A percentile compares a stretch with the other conserved stretches of the same genome.
phyloP scores from a whole-genome alignment of 2,329 filamentous ascomycete species.

The Colletotrichum camelliae region DNA sequence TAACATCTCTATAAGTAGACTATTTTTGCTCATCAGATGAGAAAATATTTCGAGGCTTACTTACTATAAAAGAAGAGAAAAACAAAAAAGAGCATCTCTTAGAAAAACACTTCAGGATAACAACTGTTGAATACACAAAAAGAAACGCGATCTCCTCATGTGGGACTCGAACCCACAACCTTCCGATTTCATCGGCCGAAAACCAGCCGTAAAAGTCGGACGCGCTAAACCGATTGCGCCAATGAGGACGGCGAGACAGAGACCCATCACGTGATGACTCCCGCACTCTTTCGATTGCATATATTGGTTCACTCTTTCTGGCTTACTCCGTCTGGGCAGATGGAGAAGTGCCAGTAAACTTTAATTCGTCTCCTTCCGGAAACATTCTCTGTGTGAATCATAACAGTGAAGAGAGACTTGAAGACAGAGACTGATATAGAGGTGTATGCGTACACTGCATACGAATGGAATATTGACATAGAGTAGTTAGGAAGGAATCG shows the following conservation, averaged over 20 bases:
- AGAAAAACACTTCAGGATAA: too few relatives aligned
- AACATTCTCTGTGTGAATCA: background rate
- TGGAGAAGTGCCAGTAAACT: background rate
- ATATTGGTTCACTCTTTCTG: background rate
- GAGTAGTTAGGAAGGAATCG: too few relatives aligned
- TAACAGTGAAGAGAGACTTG: background rate
- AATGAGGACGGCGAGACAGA: background rate
- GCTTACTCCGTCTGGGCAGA: background rate
- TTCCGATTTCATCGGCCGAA: background rate
- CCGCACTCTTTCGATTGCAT: accelerated
- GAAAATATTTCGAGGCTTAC: background rate
- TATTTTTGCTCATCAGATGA: background rate
- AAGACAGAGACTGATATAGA: background rate
- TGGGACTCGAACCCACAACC: slow-evolving; percentile 18
- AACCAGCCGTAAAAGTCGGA: slow-evolving; percentile 3
- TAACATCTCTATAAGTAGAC: background rate
- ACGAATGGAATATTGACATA: too few relatives aligned
- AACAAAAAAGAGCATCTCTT: background rate
- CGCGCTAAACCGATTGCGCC: slow-evolving; percentile 16
- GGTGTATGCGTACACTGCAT: too few relatives aligned
- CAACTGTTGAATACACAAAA: background rate
- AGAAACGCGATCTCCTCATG: background rate
- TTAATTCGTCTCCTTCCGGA: background rate
- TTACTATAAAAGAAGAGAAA: background rate
- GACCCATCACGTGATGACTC: background rate